Evolutionary conservation across 345 rosid species (phyloP).

Genomic region (Trapa bicornis): DNA sequence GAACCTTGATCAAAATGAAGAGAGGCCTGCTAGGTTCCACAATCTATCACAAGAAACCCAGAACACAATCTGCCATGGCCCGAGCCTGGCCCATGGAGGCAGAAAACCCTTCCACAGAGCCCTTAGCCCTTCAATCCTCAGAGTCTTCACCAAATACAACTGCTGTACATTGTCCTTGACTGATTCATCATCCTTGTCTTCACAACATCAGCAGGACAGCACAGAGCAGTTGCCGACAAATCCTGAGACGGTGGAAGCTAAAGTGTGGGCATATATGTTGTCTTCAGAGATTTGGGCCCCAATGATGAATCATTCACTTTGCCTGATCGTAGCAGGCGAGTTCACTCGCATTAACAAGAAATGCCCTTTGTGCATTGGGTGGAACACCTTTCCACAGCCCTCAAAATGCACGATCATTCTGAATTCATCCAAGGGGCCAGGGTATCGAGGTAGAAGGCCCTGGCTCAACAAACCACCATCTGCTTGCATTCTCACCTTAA

Average conservation of each 20-base stretch:
- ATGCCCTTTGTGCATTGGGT: constrained; percentile 79
- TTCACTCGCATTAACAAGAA: constrained; percentile 84
- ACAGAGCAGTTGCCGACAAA: constrained; percentile 56
- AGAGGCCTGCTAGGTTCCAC: constrained; percentile 45
- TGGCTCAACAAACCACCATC: constrained; percentile 39
- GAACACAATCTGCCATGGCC: constrained; percentile 90
- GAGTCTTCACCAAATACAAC: constrained; percentile 76
- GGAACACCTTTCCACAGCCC: constrained; percentile 85
- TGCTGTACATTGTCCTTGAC: constrained; percentile 27
- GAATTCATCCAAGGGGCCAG: constrained; percentile 51
- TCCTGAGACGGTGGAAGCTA: constrained; percentile 74
- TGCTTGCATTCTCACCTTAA: constrained; percentile 91
- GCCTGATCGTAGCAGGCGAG: constrained; percentile 90
- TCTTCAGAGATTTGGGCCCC: constrained; percentile 36
- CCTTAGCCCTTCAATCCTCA: constrained; percentile 51
- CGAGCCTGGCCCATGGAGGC: constrained; percentile 90
- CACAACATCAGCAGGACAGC: constrained; percentile 86
- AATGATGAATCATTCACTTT: constrained; percentile 40
- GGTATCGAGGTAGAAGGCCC: constrained; percentile 62
- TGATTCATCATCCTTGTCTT: constrained; percentile 94
- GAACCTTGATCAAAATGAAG: constrained; percentile 45
- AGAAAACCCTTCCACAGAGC: constrained; percentile 87
- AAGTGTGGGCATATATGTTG: constrained; percentile 59
- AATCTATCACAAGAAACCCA: constrained; percentile 86
- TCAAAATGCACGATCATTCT: constrained; percentile 25